phyloP scores from a whole-genome alignment of 148 eudicot species.

The Arctostaphylos glauca region DNA sequence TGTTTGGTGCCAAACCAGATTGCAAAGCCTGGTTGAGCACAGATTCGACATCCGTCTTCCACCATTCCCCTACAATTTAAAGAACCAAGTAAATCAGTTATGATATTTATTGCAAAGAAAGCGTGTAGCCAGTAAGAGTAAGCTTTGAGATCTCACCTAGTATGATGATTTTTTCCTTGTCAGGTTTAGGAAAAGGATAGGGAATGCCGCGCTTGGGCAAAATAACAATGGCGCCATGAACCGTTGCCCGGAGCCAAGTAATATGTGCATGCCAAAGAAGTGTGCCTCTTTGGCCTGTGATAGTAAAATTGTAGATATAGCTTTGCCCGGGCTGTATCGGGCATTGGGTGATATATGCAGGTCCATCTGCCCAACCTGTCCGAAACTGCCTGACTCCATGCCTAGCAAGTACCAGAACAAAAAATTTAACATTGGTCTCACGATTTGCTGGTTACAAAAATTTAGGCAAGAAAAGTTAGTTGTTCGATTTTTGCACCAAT shows the following conservation, averaged over 20 bases:
- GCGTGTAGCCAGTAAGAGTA: neutral
- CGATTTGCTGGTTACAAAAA: neutral
- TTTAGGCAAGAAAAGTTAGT: neutral
- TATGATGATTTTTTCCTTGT: conserved; percentile 49
- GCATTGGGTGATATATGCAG: conserved; percentile 77
- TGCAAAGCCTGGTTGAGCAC: conserved; percentile 60
- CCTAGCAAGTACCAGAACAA: conserved; percentile 28
- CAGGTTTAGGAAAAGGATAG: conserved; percentile 76
- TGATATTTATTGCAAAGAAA: neutral
- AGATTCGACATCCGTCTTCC: conserved; percentile 73
- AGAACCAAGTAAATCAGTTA: neutral
- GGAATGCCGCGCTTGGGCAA: conserved; percentile 56
- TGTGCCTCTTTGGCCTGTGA: conserved; percentile 76
- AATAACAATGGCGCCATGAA: conserved; percentile 74
- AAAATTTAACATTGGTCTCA: neutral
- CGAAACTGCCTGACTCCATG: conserved; percentile 72
- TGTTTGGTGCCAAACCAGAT: conserved; percentile 57
- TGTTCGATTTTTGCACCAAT: conserved; percentile 42
- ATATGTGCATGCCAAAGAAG: conserved; percentile 85
- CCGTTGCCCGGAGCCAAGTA: conserved; percentile 70
- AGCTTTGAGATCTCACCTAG: conserved; percentile 40
- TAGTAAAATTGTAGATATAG: conserved; percentile 67
- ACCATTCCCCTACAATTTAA: conserved; percentile 66
- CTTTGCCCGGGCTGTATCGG: conserved; percentile 67
- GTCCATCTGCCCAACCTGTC: conserved; percentile 87